Evolutionary conservation across 2,329 filamentous ascomycete genomes (phyloP), one percentile per base, ranked within the genome.

Genomic region (Claviceps cyperi): DNA sequence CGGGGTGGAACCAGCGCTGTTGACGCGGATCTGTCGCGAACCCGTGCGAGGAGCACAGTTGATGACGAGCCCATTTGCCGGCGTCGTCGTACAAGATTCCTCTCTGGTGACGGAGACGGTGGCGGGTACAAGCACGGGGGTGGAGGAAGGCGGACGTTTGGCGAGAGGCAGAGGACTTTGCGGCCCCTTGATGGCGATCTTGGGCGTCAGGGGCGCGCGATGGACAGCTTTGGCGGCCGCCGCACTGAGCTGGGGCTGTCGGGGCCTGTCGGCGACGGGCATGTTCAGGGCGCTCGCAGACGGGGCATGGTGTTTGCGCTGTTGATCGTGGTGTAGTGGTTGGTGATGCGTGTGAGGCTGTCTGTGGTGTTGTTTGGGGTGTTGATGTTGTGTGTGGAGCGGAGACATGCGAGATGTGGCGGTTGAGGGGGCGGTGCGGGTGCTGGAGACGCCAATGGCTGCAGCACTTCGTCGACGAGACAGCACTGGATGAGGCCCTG

Each of bases 1-100:
- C 3, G 86, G 83, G 1, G 87, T 88, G 35, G 76, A 77, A 52
- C 73, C 76, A 24, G 75, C 67, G 63, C 83, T 88, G 62, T 86
- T 81, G 51, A 81, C 77, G 56, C 87, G 81, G 57, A 72, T 81
- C 62, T 80, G 86, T 54, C 89, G 77, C 46, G 80, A 73, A 8
- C 83, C 84, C 8, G 88, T 88, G 56, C 89, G 80, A 47, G 88
- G 86, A 3, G 89, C 94, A 61, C 89, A 70, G 63, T 86, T 89
- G 63, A 64, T 66, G 43, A 88, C 67, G 57, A 78, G 78, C 47
- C 76, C 61, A 47, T 74, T 70, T 32, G 73, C 69, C 8, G 79
- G 72, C 43, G 76, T 74, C 43, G 76, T 74, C 43, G 73, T 65
- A 56, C 72, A 65, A 55, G 72, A 61, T 53, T 78, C 74, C 47